Conservation (phyloP, 371 early-diverging fungal species). For the Mortierella sp. region DNA sequence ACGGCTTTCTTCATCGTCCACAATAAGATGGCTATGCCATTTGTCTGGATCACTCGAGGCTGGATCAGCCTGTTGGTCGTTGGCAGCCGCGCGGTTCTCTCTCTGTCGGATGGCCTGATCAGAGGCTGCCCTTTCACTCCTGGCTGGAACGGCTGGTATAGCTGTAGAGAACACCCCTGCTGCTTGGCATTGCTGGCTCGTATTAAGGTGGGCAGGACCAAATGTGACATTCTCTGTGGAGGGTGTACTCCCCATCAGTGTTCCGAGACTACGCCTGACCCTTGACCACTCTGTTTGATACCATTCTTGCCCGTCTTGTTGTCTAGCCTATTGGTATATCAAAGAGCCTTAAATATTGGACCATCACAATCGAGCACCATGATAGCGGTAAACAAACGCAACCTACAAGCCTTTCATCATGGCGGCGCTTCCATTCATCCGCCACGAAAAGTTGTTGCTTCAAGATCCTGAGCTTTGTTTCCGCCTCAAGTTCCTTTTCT, state of each 20-base stretch:
- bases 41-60: not conserved
- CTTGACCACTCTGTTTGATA: constrained; percentile 42
- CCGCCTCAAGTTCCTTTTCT: constrained; percentile 48
- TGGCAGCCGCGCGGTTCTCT: constrained; percentile 4
- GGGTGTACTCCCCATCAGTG: constrained; percentile 13
- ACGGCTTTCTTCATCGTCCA: constrained; percentile 29
- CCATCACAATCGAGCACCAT: not conserved
- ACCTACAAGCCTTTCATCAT: constrained; percentile 43
- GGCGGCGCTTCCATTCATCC: constrained; percentile 49
- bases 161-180: not conserved
- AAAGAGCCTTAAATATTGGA: too few relatives aligned
- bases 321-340: constrained; percentile 27
- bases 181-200: not conserved
- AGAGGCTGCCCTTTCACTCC: not conserved
- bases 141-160: not conserved
- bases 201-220: not conserved
- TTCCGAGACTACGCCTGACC: constrained; percentile 31
- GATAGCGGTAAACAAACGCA: not conserved
- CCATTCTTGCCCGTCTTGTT: constrained; percentile 25
- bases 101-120: constrained; percentile 8
- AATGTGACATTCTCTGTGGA: constrained; percentile 23
- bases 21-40: constrained; percentile 15
- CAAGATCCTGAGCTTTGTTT: constrained; percentile 45
- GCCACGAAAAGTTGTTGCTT: constrained; percentile 53
- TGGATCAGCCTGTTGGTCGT: not conserved